Evolutionary conservation across 139 green algal species (phyloP).

Genomic region (Tetratostichococcus sp.): DNA sequence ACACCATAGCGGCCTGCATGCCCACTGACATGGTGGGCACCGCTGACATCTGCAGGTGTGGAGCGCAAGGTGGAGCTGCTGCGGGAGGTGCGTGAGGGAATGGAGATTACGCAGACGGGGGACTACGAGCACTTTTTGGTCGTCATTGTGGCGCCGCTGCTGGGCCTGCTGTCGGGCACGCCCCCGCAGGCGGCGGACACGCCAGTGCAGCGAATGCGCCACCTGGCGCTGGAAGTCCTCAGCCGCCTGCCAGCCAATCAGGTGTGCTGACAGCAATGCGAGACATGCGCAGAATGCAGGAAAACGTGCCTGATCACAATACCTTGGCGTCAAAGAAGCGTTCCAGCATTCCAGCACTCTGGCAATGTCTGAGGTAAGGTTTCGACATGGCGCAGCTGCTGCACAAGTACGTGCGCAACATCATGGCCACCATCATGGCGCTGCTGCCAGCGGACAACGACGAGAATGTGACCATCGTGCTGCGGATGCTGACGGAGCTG

Average conservation of each 20-base stretch:
- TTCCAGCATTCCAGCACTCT: no score
- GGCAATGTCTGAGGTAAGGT: no score
- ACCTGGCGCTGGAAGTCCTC: slow-evolving; percentile 68
- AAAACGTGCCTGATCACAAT: no score
- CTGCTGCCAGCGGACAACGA: slow-evolving; percentile 82
- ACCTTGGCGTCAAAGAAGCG: no score
- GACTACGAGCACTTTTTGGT: slow-evolving; percentile 49
- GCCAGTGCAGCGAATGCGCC: slow-evolving; percentile 63
- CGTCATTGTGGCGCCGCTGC: slow-evolving; percentile 41
- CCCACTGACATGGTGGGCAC: no score
- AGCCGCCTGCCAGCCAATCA: slow-evolving; percentile 73
- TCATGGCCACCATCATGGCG: slow-evolving; percentile 60
- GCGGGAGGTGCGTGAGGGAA: slow-evolving; percentile 39
- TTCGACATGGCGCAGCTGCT: no score
- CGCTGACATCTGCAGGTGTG: slow-evolving; percentile 33
- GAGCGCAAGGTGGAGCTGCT: slow-evolving; percentile 32
- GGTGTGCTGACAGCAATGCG: no score
- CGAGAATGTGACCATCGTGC: slow-evolving; percentile 75
- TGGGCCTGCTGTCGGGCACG: slow-evolving; percentile 25
- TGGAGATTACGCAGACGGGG: slow-evolving; percentile 43
- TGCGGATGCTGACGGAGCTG: slow-evolving; percentile 83
- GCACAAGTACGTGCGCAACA: slow-evolving; percentile 42
- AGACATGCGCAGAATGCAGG: no score
- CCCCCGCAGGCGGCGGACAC: slow-evolving; percentile 32
- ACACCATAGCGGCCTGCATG: no score